Evolutionary conservation across 352 stramenopile genomes (phyloP), one percentile per base, ranked within the genome.

Genomic region (Phytophthora litchii): DNA sequence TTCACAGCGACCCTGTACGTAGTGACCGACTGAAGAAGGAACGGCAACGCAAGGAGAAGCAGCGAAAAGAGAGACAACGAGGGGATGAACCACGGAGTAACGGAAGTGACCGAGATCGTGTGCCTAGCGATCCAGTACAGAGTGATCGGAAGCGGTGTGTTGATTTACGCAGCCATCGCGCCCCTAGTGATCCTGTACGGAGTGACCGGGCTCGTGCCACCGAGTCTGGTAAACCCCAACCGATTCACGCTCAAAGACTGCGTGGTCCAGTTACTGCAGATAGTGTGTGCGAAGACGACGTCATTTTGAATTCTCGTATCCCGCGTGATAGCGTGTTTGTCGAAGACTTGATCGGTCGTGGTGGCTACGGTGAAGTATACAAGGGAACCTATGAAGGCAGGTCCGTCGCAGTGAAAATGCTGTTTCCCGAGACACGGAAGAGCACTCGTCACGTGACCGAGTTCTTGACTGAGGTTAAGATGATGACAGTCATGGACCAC

Each of bases 301-400:
- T 57, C 6, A 64, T 87, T 42, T 59, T 83, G 34, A 67, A 67
- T 3, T 69, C 67, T 9, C 72, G 74, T 3, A 68, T 85, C 21
- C 70, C 74, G n/a, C 58, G 77, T 19, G 72, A 84, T 23, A 64
- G 60, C 20, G 54, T 87, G 19, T 37, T 74, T 4, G 53, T 74
- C 4, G 54, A 69, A 12, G 46, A 79, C 3, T 53, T 83, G n/a
- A 70, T 87, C 52, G 72, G 69, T 25, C 54, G 70, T 11, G 79
- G 79, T 20, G 75, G 67, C 0, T 89, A 86, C 46, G 76, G 74
- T 3, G 75, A 88, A 59, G 75, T 89, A 2, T 89, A 82, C 53
- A 55, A 54, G 16, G 80, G 80, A 1, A 55, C 23, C 0, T 86
- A 74, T 27, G 56, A 77, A 12, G 44, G 55, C 16, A 38, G 68